Percentiles rank a stretch among this genome's conserved stretches.
Conservation (phyloP, 1,284 basidiomycete genomes). For the Boletus calvinii region DNA sequence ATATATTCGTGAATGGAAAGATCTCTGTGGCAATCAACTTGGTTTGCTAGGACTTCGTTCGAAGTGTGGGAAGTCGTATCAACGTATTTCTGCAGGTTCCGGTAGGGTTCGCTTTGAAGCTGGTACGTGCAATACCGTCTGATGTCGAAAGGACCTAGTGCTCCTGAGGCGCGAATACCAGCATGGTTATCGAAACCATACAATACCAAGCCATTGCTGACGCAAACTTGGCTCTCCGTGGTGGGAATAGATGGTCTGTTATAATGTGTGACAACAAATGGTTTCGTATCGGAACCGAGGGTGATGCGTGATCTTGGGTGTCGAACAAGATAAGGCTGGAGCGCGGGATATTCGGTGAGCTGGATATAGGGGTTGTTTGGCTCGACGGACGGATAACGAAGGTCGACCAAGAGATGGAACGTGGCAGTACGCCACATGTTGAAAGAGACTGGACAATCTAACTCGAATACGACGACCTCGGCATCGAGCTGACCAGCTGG, state of each 20-base stretch:
- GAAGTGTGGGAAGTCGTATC: not conserved
- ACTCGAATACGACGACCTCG: not conserved
- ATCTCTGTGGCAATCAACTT: not conserved
- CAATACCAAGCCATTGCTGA: not conserved
- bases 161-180: not conserved
- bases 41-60: not conserved
- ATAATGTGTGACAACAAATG: slow-evolving; percentile 41
- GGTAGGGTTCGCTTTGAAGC: not conserved
- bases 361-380: not conserved
- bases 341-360: slow-evolving; percentile 2
- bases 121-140: not conserved
- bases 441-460: not conserved
- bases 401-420: slow-evolving; percentile 17
- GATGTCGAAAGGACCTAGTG: not conserved
- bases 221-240: slow-evolving; percentile 22
- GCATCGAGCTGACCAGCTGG: not conserved
- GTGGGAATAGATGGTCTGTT: slow-evolving; percentile 26
- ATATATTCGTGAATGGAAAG: slow-evolving; percentile 42
- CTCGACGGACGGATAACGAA: slow-evolving; percentile 21
- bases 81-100: not conserved
- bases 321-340: not conserved
- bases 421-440: not conserved
- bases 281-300: slow-evolving; percentile 25
- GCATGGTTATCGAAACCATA: not conserved
- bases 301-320: not conserved